Evolutionary conservation across 306 rosid genomes (phyloP).

Genomic region (Trifolium dubium): DNA sequence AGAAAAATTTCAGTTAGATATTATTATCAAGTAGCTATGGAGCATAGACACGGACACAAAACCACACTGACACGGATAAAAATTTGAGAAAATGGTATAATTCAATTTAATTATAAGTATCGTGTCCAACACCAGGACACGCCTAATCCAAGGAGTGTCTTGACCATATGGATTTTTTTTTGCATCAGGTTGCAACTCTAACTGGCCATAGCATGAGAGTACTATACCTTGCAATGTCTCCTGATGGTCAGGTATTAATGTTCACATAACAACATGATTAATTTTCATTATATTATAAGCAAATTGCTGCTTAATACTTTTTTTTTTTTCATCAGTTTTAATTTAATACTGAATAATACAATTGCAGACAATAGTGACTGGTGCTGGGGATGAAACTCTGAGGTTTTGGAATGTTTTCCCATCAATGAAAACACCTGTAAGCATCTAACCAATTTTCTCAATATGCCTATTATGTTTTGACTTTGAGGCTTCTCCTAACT

Average conservation of each 20-base stretch:
- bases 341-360: neutral
- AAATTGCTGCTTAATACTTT: neutral
- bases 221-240: slow-evolving; percentile 95
- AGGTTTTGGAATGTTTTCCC: slow-evolving; percentile 96
- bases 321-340: neutral
- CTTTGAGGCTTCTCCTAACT: neutral
- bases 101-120: too few species aligned
- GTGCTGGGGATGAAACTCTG: slow-evolving; percentile 98
- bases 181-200: slow-evolving; percentile 88
- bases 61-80: too few species aligned
- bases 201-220: slow-evolving; percentile 99
- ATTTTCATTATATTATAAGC: neutral
- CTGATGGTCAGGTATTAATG: slow-evolving; percentile 87
- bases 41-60: too few species aligned
- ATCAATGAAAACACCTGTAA: slow-evolving; percentile 83
- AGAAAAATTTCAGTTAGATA: neutral
- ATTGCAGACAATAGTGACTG: slow-evolving; percentile 91
- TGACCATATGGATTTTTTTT: slow-evolving; percentile 7
- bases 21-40: neutral
- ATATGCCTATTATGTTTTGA: neutral
- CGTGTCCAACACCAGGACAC: too few species aligned
- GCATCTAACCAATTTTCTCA: slow-evolving; percentile 39
- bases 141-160: neutral
- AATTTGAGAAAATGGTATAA: too few species aligned
- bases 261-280: slow-evolving; percentile 2